Evolutionary conservation across 768 basidiomycete genomes (phyloP), one percentile per base, ranked within the genome.

Genomic region (Leccinum sublutescens): DNA sequence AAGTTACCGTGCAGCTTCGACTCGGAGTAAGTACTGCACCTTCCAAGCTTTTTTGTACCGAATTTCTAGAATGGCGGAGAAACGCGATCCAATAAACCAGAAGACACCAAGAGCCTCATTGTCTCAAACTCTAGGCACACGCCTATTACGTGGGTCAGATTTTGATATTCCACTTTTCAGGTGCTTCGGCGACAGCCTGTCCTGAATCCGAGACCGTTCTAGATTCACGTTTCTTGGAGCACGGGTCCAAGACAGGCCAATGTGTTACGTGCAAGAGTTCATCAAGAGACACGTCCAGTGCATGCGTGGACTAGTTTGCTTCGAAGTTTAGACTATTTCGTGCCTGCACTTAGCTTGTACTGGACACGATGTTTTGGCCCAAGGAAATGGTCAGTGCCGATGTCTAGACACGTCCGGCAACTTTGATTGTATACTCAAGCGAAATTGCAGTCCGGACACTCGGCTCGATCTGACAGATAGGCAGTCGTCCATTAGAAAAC

Each of bases 281-380:
- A 82, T 98, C 4, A 81, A 85, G 67, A 82, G 79, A 59, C 96
- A 98, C 66, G 78, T 93, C 53, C 83, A 87, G 12, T 99, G 97
- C 78, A 99, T 99, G 97, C 81, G 86, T 48, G 77, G 81, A 15
- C 82, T 93, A 50, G 36, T 8, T 3, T 96, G 96, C 11, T 98
- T 98, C 83, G 90, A 93, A 66, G 72, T 91, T 12, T 91, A 78
- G 59, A 43, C 40, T n/a, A 43, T 43, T 43, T 43, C 40, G 17
- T 43, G 40, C 36, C 8, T 38, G 15, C 3, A 17, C 36, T 17
- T 15, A 14, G 36, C 14, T 36, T 15, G 36, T 15, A 38, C 36
- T 8, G 15, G 36, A 38, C 36, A 38, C 3, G 15, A 38, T 38
- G 17, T 38, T 17, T 38, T 17, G 15, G 36, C 15, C 8, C 36